Evolutionary conservation across 805 yeast species (phyloP).

Genomic region (Metschnikowia lunata): DNA sequence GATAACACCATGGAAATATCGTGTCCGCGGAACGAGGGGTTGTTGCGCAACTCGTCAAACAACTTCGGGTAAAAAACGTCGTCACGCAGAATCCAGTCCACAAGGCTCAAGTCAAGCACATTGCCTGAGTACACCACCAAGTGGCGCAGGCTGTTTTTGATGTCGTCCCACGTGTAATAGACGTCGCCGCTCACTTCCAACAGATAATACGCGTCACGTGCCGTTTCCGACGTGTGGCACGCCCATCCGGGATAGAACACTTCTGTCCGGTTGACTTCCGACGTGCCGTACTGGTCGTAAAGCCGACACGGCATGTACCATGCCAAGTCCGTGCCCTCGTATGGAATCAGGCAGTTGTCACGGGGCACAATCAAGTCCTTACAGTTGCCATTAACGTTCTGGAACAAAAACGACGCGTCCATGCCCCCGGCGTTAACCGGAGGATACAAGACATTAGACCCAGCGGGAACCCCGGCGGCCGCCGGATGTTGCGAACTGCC

Average conservation of each 20-base stretch:
- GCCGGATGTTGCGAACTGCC: constrained; percentile 72
- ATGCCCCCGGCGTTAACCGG: constrained; percentile 84
- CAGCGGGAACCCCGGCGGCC: constrained; percentile 71
- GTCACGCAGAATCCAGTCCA: constrained; percentile 68
- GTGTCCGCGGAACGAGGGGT: constrained; percentile 58
- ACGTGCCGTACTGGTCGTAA: constrained; percentile 64
- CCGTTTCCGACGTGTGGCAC: constrained; percentile 66
- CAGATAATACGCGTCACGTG: constrained; percentile 64
- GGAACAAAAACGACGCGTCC: constrained; percentile 82
- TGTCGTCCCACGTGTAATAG: constrained; percentile 86
- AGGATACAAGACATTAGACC: constrained; percentile 73
- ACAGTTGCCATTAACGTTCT: constrained; percentile 90
- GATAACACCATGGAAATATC: constrained; percentile 76
- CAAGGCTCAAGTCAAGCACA: constrained; percentile 74
- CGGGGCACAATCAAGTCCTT: constrained; percentile 70
- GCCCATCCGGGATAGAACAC: constrained; percentile 80
- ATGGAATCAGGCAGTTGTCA: constrained; percentile 66
- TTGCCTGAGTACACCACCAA: constrained; percentile 86
- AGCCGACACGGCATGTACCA: constrained; percentile 96
- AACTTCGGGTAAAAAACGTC: constrained; percentile 70
- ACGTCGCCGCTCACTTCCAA: constrained; percentile 66
- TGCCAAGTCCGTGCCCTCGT: constrained; percentile 58
- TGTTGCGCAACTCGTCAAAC: constrained; percentile 60
- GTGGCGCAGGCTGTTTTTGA: constrained; percentile 61
- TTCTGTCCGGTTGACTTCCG: constrained; percentile 57